Evolutionary conservation across 1,139 yeast species (phyloP).

Genomic region (Blastobotrys serpentis): DNA sequence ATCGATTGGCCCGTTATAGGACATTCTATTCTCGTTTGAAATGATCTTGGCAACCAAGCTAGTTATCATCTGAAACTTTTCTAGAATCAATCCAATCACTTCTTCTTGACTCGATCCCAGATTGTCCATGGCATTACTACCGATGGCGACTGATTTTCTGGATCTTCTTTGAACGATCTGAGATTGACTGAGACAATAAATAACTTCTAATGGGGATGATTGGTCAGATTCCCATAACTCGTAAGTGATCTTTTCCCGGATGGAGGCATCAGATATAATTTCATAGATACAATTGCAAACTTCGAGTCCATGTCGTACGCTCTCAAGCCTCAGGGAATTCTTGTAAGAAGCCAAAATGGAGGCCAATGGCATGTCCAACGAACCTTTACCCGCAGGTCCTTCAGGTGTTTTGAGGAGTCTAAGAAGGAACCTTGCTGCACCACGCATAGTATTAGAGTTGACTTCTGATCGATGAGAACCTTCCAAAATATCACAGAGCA

Average conservation of each 20-base stretch:
- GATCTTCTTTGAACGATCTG: constrained; percentile 39
- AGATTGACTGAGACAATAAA: constrained; percentile 32
- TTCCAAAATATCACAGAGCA: constrained; percentile 43
- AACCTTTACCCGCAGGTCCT: constrained; percentile 18
- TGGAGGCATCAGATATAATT: constrained; percentile 26
- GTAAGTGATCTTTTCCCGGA: constrained; percentile 31
- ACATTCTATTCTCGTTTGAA: constrained; percentile 15
- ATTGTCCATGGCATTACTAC: neutral
- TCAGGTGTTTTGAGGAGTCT: constrained; percentile 24
- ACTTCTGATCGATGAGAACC: constrained; percentile 24
- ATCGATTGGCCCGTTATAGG: constrained; percentile 48
- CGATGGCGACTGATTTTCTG: constrained; percentile 31
- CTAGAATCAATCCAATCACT: constrained; percentile 20
- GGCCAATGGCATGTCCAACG: constrained; percentile 29
- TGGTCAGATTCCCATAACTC: constrained; percentile 52
- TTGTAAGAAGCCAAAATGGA: constrained; percentile 31
- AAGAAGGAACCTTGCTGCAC: constrained; percentile 45
- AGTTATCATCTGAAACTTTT: constrained; percentile 23
- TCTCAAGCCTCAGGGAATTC: constrained; percentile 29
- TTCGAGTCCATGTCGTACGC: constrained; percentile 32
- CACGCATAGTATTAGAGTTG: constrained; percentile 47
- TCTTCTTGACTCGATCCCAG: constrained; percentile 16
- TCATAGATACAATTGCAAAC: constrained; percentile 30
- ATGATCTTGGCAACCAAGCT: constrained; percentile 24
- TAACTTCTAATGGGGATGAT: constrained; percentile 45